Percentiles rank a stretch among this genome's conserved stretches.
These are phyloP conservation scores for Asclepias syriaca DNA, from an alignment of 257 asterid species.

Conservation along the genomic window DNA sequence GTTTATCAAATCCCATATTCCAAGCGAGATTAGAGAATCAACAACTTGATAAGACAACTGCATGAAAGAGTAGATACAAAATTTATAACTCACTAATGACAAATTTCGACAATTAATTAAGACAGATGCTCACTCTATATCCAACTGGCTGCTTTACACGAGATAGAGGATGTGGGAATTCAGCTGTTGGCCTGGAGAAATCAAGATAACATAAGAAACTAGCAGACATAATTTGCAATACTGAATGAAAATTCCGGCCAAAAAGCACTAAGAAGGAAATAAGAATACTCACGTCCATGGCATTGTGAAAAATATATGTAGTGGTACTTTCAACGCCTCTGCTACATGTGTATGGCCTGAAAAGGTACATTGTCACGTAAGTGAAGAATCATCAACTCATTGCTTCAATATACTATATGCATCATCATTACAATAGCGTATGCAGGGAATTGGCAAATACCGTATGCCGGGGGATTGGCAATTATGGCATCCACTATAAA, in stretches of 20 bases:
- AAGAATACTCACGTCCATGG: slow-evolving; percentile 87
- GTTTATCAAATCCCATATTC: slow-evolving; percentile 82
- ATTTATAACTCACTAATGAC: slow-evolving; percentile 9
- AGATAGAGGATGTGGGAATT: slow-evolving; percentile 95
- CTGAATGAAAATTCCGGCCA: not conserved
- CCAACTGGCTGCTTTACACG: slow-evolving; percentile 83
- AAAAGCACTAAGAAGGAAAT: not conserved
- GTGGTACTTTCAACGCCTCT: slow-evolving; percentile 74
- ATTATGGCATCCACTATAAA: slow-evolving; percentile 76
- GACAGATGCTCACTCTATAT: slow-evolving; percentile 52
- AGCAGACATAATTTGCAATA: not conserved
- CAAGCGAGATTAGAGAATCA: slow-evolving; percentile 83
- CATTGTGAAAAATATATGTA: slow-evolving; percentile 90
- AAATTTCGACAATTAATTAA: not conserved
- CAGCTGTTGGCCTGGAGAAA: slow-evolving; percentile 70
- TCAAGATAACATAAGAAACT: slow-evolving; percentile 6
- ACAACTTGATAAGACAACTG: slow-evolving; percentile 89
- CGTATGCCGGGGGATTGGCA: slow-evolving; percentile 96
- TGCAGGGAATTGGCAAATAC: slow-evolving; percentile 23
- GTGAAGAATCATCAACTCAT: not conserved
- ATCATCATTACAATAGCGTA: not conserved
- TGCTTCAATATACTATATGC: not conserved
- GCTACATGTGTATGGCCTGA: slow-evolving; percentile 91
- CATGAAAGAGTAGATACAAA: slow-evolving; percentile 14
- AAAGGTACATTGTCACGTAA: slow-evolving; percentile 8